phyloP scores from a whole-genome alignment of 495 filamentous ascomycete genomes.

The Trichoderma erinaceum region DNA sequence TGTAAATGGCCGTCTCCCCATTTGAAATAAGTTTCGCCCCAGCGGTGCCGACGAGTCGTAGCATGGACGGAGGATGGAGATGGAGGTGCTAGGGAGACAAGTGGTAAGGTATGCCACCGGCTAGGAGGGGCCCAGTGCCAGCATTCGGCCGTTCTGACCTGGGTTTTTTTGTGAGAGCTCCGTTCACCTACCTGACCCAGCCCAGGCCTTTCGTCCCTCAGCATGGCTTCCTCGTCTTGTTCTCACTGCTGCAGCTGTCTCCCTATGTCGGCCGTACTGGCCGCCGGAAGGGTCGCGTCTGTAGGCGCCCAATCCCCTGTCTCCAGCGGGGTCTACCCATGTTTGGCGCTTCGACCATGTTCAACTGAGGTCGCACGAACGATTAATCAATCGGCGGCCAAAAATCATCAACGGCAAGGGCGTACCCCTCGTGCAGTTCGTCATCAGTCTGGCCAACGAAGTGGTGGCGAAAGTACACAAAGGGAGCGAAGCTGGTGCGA shows the following conservation, averaged over 20 bases:
- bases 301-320: constrained; percentile 13
- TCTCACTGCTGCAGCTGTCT: not conserved
- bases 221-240: not conserved
- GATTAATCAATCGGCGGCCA: constrained; percentile 11
- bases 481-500: not conserved
- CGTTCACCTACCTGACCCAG: constrained; percentile 3
- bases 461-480: not conserved
- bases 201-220: not conserved
- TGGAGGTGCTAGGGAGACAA: not conserved
- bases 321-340: not conserved
- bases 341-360: constrained; percentile 10
- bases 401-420: constrained; percentile 10
- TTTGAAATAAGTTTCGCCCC: constrained; percentile 40
- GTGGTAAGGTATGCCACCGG: not conserved
- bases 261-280: constrained; percentile 10
- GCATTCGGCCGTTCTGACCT: not conserved
- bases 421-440: not conserved
- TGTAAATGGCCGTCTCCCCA: constrained; percentile 36
- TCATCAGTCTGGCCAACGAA: not conserved
- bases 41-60: constrained; percentile 15
- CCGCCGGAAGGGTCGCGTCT: constrained; percentile 12
- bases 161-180: not conserved
- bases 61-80: not conserved
- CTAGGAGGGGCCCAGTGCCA: not conserved
- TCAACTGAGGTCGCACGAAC: constrained; percentile 13